Percentiles rank a stretch among this genome's conserved stretches.
Conservation (phyloP, 331 rosid species). For the Saraca asoca region DNA sequence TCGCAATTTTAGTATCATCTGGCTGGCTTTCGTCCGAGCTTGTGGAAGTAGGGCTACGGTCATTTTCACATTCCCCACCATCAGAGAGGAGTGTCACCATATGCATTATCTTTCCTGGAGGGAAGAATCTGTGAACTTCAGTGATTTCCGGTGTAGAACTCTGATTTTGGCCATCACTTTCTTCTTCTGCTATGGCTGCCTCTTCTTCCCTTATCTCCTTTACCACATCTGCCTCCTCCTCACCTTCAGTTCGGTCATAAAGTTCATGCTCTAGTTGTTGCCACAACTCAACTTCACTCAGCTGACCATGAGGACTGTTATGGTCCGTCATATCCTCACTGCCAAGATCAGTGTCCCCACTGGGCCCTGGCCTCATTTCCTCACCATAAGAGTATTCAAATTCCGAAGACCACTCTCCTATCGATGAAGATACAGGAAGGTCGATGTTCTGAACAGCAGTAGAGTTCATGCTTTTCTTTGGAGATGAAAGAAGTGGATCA, state of each 20-base stretch:
- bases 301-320: conserved; percentile 54
- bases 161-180: conserved; percentile 47
- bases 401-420: conserved; percentile 72
- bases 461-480: conserved; percentile 32
- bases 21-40: conserved; percentile 47
- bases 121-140: conserved; percentile 81
- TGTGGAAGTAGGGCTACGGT: conserved; percentile 46
- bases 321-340: conserved; percentile 44
- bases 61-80: conserved; percentile 42
- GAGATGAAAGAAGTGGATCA: conserved; percentile 52
- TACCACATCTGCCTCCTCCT: conserved; percentile 54
- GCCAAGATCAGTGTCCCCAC: conserved; percentile 40
- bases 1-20: conserved; percentile 63
- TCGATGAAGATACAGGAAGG: conserved; percentile 62
- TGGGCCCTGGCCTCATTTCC: conserved; percentile 40
- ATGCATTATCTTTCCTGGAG: conserved; percentile 92
- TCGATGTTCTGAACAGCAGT: conserved; percentile 47
- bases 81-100: conserved; percentile 51
- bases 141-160: conserved; percentile 56
- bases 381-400: conserved; percentile 51
- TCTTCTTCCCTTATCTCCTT: conserved; percentile 79
- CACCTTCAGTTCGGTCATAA: conserved; percentile 53
- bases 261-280: conserved; percentile 85
- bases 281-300: conserved; percentile 89
- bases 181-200: conserved; percentile 70